Conservation (phyloP, 176 grass and related monocot genomes). For the Olyra latifolia region DNA sequence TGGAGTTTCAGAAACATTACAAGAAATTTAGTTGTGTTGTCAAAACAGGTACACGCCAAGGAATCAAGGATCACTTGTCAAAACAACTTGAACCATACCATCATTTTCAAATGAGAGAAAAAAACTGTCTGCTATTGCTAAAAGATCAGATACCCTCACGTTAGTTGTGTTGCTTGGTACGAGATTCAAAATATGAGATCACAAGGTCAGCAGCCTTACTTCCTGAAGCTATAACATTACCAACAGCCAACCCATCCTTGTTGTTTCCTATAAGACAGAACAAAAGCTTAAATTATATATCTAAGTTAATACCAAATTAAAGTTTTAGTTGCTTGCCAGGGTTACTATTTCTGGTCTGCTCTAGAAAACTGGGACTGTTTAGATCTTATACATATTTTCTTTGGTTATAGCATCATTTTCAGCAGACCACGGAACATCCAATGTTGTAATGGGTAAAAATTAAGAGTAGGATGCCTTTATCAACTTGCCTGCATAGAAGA, state of each 20-base stretch:
- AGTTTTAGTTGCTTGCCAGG: neutral
- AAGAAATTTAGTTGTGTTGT: neutral
- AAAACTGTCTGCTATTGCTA: constrained; percentile 2
- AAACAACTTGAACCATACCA: neutral
- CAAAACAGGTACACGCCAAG: neutral
- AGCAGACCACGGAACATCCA: neutral
- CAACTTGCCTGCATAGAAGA: constrained; percentile 95
- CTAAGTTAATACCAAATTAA: neutral
- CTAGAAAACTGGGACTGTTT: neutral
- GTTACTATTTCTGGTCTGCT: constrained; percentile 12
- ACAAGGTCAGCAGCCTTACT: constrained; percentile 77
- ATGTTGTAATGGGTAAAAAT: neutral
- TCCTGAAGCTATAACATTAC: constrained; percentile 87
- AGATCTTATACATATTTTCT: neutral
- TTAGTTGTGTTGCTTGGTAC: constrained; percentile 30
- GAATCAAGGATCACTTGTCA: neutral
- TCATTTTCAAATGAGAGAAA: neutral
- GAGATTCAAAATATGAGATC: constrained; percentile 61
- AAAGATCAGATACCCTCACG: constrained; percentile 25
- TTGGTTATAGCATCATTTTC: neutral
- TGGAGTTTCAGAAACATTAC: neutral
- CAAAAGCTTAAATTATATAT: constrained; percentile 18
- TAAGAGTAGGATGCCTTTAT: constrained; percentile 3
- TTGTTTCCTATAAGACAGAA: constrained; percentile 74
- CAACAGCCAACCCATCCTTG: constrained; percentile 87